phyloP scores from a whole-genome alignment of 78 protist genomes.

The Cavenderia fasciculata region DNA sequence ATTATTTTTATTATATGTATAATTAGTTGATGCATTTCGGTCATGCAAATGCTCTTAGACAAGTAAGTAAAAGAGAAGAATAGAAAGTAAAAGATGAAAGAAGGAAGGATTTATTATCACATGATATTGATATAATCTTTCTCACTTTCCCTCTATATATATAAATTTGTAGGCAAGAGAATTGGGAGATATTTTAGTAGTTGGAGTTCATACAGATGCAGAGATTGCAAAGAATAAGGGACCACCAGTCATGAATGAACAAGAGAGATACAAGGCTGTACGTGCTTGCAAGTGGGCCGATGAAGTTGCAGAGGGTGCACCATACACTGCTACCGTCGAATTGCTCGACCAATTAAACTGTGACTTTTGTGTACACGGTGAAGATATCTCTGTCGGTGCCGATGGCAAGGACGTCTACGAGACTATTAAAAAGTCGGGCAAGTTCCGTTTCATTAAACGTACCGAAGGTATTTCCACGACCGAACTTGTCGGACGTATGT shows the following conservation, averaged over 20 bases:
- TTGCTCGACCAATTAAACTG: slow-evolving; percentile 64
- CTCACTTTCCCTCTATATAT: background rate
- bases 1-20: background rate
- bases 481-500: slow-evolving; percentile 95
- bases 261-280: slow-evolving; percentile 93
- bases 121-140: background rate
- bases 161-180: slow-evolving; percentile 84
- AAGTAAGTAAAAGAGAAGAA: too few species aligned
- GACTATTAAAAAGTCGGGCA: slow-evolving; percentile 87
- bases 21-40: slow-evolving; percentile 92
- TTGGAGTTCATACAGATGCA: slow-evolving; percentile 94
- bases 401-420: slow-evolving; percentile 91
- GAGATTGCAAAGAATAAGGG: slow-evolving; percentile 93
- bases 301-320: slow-evolving; percentile 93
- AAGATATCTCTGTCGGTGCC: slow-evolving; percentile 86
- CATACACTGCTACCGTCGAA: slow-evolving; percentile 80
- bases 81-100: background rate
- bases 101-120: background rate
- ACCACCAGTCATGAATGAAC: slow-evolving; percentile 94
- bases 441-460: slow-evolving; percentile 74
- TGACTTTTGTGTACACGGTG: slow-evolving; percentile 90
- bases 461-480: slow-evolving; percentile 94
- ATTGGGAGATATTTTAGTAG: slow-evolving; percentile 87
- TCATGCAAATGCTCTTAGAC: slow-evolving; percentile 94
- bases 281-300: slow-evolving; percentile 97